phyloP scores from a whole-genome alignment of 2,329 filamentous ascomycete genomes.

The Lecanicillium sp. region DNA sequence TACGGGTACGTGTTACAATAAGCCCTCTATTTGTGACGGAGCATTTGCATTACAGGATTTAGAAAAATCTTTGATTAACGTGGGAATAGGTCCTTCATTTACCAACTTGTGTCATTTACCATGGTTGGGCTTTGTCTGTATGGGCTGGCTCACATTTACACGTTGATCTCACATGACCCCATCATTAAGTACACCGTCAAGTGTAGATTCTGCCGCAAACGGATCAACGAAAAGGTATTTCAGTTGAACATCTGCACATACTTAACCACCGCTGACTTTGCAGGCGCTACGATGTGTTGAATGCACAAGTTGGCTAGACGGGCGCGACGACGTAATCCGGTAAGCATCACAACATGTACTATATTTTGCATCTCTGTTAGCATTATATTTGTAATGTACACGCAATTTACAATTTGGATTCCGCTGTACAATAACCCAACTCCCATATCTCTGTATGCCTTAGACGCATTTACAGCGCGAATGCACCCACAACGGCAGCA shows the following conservation, averaged over 20 bases:
- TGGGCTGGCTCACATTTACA: constrained; percentile 56
- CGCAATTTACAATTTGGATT: no score
- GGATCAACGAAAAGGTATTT: constrained; percentile 55
- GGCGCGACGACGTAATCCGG: constrained; percentile 41
- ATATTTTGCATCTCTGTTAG: no score
- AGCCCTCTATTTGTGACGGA: neutral
- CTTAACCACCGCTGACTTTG: constrained; percentile 11
- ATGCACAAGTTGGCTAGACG: constrained; percentile 47
- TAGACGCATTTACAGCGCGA: constrained; percentile 32
- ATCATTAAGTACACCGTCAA: constrained; percentile 66
- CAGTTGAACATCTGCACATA: neutral
- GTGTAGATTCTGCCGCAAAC: constrained; percentile 61
- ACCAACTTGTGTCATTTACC: constrained; percentile 59
- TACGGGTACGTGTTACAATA: constrained; percentile 48
- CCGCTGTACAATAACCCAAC: no score
- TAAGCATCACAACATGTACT: no score
- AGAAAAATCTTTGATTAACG: constrained; percentile 8
- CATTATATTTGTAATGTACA: no score
- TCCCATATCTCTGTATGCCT: no score
- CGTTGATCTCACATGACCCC: constrained; percentile 53
- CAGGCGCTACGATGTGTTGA: constrained; percentile 42
- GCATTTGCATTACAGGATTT: neutral
- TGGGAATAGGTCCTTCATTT: constrained; percentile 54
- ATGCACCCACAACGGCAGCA: constrained; percentile 28
- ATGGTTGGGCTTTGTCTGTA: constrained; percentile 62